phyloP scores from a whole-genome alignment of 2,329 filamentous ascomycete genomes.

The Fusarium sublunatum region DNA sequence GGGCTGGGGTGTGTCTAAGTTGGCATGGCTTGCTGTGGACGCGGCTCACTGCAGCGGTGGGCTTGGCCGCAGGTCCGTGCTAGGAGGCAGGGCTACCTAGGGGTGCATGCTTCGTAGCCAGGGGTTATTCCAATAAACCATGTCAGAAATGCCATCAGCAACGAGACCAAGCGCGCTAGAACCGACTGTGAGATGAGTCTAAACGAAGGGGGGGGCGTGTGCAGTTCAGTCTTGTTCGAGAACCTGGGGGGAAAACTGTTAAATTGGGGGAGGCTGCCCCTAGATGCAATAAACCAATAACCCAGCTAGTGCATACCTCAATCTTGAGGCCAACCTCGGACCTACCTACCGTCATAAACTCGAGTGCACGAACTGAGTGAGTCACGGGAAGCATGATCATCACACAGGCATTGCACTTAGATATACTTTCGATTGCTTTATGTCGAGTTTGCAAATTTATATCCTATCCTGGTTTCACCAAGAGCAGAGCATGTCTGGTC shows the following conservation, averaged over 20 bases:
- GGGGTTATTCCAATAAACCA: constrained; percentile 39
- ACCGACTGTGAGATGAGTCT: constrained; percentile 1
- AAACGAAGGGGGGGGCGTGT: constrained; percentile 15
- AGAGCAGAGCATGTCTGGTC: constrained; percentile 15
- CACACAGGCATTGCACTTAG: constrained; percentile 19
- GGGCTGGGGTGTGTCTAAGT: constrained; percentile 20
- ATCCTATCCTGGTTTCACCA: constrained; percentile 3
- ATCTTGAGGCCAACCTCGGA: constrained; percentile 32
- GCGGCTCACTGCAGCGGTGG: constrained; percentile 26
- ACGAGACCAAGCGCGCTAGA: constrained; percentile 16
- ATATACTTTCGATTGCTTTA: constrained; percentile 4
- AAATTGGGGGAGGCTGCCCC: not conserved
- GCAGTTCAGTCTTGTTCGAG: constrained; percentile 11
- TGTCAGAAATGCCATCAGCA: constrained; percentile 25
- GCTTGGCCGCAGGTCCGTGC: constrained; percentile 12
- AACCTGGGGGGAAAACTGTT: constrained; percentile 17
- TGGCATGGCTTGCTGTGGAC: constrained; percentile 3
- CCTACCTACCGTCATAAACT: not conserved
- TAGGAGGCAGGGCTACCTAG: constrained; percentile 1
- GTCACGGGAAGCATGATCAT: constrained; percentile 34
- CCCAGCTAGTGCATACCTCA: constrained; percentile 8
- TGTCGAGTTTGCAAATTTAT: not conserved
- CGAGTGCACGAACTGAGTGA: constrained; percentile 9
- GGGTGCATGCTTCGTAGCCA: constrained; percentile 29
- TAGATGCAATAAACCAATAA: constrained; percentile 29